These are phyloP conservation scores for Hibiscus mutabilis DNA, from an alignment of 345 rosid genomes.

Conservation along the genomic window DNA sequence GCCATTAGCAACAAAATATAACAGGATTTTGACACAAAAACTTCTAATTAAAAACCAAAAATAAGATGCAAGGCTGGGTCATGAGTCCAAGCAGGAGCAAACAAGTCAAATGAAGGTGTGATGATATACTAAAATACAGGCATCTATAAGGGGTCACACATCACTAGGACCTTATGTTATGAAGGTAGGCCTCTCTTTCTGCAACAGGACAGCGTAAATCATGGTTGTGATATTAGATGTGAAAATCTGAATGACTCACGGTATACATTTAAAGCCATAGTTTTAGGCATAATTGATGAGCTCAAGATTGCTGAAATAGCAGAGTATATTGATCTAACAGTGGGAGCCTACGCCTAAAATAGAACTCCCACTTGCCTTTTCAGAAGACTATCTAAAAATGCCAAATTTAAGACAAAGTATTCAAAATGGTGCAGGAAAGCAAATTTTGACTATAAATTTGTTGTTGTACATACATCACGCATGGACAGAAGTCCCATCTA, in stretches of 20 bases:
- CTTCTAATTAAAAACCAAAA: background rate
- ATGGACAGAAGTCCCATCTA: constrained; percentile 3
- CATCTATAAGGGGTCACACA: background rate
- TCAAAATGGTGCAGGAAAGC: background rate
- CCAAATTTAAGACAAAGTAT: background rate
- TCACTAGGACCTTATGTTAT: background rate
- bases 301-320: background rate
- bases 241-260: background rate
- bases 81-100: background rate
- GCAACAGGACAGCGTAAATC: background rate
- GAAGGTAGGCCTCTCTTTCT: background rate
- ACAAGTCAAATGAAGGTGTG: background rate
- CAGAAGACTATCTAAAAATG: background rate
- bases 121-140: background rate
- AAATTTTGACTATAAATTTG: too few species aligned
- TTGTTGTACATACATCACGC: background rate
- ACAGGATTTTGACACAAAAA: background rate
- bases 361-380: background rate
- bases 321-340: background rate
- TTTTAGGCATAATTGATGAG: background rate
- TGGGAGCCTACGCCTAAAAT: background rate
- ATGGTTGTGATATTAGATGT: background rate
- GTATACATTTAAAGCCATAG: background rate
- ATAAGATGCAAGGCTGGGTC: background rate
- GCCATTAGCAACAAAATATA: background rate